A percentile compares a stretch with the other conserved stretches of the same genome.
These are phyloP conservation scores for Puccinia triticina DNA, from an alignment of 1,284 basidiomycete species.

Conservation along the genomic window DNA sequence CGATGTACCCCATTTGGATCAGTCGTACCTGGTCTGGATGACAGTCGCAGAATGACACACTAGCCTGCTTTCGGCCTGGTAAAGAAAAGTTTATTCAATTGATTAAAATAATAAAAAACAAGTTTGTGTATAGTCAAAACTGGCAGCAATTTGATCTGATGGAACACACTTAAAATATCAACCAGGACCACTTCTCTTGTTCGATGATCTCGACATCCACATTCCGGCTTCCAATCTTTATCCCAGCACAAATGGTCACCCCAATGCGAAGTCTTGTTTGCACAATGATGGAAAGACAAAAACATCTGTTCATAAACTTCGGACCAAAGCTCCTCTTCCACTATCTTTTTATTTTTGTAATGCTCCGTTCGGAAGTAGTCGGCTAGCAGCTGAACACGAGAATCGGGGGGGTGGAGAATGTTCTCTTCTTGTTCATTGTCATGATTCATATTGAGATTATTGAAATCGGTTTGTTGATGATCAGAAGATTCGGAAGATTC, in stretches of 20 bases:
- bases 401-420: not conserved
- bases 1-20: slow-evolving; percentile 28
- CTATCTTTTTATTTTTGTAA: not conserved
- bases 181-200: not conserved
- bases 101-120: not conserved
- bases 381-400: not conserved
- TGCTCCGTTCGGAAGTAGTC: not conserved
- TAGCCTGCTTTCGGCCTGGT: not conserved
- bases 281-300: not conserved
- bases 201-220: not conserved
- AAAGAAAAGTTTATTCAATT: not conserved
- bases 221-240: not conserved
- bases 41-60: not conserved
- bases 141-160: too few species aligned
- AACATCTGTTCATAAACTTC: not conserved
- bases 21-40: slow-evolving; percentile 14
- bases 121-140: not conserved
- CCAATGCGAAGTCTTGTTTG: not conserved
- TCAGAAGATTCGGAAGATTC: not conserved
- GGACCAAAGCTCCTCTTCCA: not conserved
- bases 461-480: not conserved
- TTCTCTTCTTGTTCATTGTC: not conserved
- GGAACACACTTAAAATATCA: not conserved
- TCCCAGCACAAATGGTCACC: not conserved
- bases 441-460: not conserved